Conservation (phyloP, 2,329 filamentous ascomycete genomes). For the Lecanicillium sp. region DNA sequence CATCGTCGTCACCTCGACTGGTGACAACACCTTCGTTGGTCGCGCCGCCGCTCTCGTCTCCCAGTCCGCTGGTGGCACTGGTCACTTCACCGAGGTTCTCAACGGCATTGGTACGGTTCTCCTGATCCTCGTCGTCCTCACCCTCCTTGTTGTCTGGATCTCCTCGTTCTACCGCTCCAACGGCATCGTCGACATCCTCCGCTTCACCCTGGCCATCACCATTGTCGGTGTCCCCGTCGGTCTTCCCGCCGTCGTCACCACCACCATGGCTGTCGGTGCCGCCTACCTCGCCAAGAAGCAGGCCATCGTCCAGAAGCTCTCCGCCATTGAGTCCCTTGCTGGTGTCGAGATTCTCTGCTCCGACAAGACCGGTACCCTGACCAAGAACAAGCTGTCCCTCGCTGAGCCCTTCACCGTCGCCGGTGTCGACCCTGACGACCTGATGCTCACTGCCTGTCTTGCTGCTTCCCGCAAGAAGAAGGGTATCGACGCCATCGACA, state of each 20-base stretch:
- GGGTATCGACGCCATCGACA: slow-evolving; percentile 91
- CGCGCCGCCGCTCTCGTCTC: slow-evolving; percentile 81
- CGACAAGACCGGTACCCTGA: slow-evolving; percentile 89
- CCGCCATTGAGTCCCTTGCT: slow-evolving; percentile 84
- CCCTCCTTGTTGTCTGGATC: slow-evolving; percentile 77
- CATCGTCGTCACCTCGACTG: slow-evolving; percentile 74
- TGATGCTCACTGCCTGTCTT: slow-evolving; percentile 87
- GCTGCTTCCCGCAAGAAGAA: slow-evolving; percentile 92
- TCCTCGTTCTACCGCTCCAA: slow-evolving; percentile 85
- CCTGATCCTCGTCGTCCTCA: slow-evolving; percentile 68
- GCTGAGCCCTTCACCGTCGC: slow-evolving; percentile 77
- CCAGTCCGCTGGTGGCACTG: slow-evolving; percentile 64
- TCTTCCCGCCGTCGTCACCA: slow-evolving; percentile 88
- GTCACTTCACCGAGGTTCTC: slow-evolving; percentile 87
- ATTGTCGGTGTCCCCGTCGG: slow-evolving; percentile 90
- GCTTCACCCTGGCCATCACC: slow-evolving; percentile 82
- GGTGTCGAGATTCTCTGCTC: slow-evolving; percentile 93
- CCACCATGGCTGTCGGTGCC: slow-evolving; percentile 90
- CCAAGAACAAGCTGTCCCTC: slow-evolving; percentile 89
- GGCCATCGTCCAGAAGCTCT: slow-evolving; percentile 89
- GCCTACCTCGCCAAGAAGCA: slow-evolving; percentile 88
- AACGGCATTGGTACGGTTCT: slow-evolving; percentile 81
- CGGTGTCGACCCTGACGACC: slow-evolving; percentile 77
- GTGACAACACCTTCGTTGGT: slow-evolving; percentile 87
- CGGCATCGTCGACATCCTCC: slow-evolving; percentile 68